A percentile compares a stretch with the other conserved stretches of the same genome.
phyloP scores from a whole-genome alignment of 805 yeast species.

The Lipomyces spencermartinsiae region DNA sequence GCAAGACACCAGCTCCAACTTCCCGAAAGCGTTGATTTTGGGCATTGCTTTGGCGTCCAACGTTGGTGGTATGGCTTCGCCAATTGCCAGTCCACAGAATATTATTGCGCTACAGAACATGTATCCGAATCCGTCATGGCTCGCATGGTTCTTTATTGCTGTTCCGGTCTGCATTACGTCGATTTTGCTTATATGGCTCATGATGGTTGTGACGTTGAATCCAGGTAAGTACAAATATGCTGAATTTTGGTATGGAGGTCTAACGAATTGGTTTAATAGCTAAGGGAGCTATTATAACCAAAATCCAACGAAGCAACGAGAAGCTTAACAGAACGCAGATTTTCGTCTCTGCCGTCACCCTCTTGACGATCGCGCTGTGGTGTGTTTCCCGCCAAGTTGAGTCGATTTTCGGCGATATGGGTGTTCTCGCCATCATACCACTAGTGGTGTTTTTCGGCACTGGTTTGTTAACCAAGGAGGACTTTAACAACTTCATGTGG shows the following conservation, averaged over 20 bases:
- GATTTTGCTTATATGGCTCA: slow-evolving; percentile 72
- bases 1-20: slow-evolving; percentile 75
- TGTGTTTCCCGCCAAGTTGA: slow-evolving; percentile 81
- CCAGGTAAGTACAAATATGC: slow-evolving; percentile 39
- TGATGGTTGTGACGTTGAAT: slow-evolving; percentile 67
- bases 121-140: slow-evolving; percentile 87
- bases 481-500: slow-evolving; percentile 96
- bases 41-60: slow-evolving; percentile 95
- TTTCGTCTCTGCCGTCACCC: slow-evolving; percentile 71
- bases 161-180: slow-evolving; percentile 76
- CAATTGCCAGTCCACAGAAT: slow-evolving; percentile 96
- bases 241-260: not conserved
- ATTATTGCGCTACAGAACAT: slow-evolving; percentile 87
- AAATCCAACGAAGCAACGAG: slow-evolving; percentile 66
- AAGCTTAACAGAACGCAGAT: slow-evolving; percentile 74
- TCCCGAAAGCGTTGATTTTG: slow-evolving; percentile 81
- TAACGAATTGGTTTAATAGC: slow-evolving; percentile 37
- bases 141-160: slow-evolving; percentile 89
- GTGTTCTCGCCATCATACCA: slow-evolving; percentile 91
- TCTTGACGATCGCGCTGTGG: slow-evolving; percentile 83
- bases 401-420: slow-evolving; percentile 89
- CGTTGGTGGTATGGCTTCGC: slow-evolving; percentile 96
- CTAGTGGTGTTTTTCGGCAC: slow-evolving; percentile 91
- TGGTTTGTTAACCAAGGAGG: slow-evolving; percentile 84
- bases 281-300: slow-evolving; percentile 57